A percentile compares a stretch with the other conserved stretches of the same genome.
Evolutionary conservation across 1,139 yeast species (phyloP).

Genomic region (Blastobotrys buckinghamii): DNA sequence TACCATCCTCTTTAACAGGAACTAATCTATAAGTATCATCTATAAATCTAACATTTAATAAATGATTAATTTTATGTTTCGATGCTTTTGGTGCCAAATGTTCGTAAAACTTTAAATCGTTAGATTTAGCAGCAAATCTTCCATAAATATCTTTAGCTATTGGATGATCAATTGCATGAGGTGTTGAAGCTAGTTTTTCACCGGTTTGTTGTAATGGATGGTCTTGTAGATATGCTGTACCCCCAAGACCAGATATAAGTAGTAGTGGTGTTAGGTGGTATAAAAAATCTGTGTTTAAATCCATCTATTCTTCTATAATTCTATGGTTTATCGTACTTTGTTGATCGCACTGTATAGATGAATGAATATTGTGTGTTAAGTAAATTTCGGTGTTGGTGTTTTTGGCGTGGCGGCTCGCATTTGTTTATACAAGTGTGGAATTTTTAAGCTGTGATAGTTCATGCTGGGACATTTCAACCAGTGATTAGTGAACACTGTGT

Average conservation of each 20-base stretch:
- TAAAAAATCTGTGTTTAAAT: conserved; percentile 17
- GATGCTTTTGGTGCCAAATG: conserved; percentile 20
- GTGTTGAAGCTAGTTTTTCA: conserved; percentile 20
- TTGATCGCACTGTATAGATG: too few relatives aligned
- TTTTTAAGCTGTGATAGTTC: too few relatives aligned
- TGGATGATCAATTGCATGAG: conserved; percentile 12
- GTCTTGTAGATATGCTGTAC: conserved; percentile 10
- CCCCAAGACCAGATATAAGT: conserved; percentile 26
- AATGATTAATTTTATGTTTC: conserved; percentile 17
- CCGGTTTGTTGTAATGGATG: conserved; percentile 21
- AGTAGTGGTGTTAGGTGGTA: conserved; percentile 27
- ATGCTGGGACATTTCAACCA: too few relatives aligned
- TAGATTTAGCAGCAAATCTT: conserved; percentile 19
- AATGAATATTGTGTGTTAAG: too few relatives aligned
- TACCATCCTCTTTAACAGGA: conserved; percentile 9
- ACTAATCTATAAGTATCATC: conserved; percentile 10
- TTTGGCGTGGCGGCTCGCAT: not conserved
- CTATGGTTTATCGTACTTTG: too few relatives aligned
- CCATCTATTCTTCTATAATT: not conserved
- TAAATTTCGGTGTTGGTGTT: too few relatives aligned
- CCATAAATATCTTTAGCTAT: conserved; percentile 18
- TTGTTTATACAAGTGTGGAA: too few relatives aligned
- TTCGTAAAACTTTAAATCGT: conserved; percentile 17
- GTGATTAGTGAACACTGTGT: too few relatives aligned
- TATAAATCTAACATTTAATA: conserved; percentile 24